A percentile compares a stretch with the other conserved stretches of the same genome.
Conservation (phyloP, 768 basidiomycete species). For the Auriscalpium microsporum region DNA sequence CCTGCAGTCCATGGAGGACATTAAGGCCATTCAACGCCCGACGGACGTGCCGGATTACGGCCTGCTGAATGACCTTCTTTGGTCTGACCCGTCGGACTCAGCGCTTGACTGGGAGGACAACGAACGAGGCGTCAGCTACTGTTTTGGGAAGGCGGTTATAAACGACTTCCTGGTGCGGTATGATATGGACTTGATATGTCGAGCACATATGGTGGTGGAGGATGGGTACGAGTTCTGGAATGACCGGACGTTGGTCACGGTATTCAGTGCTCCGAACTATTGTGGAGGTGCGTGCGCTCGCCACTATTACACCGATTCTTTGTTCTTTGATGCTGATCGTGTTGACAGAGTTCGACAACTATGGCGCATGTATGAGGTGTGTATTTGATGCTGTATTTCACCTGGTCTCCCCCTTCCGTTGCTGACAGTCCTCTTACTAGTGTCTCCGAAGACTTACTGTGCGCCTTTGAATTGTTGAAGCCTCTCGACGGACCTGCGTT, state of each 20-base stretch:
- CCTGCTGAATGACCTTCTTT: constrained; percentile 90
- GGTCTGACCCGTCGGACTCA: constrained; percentile 98
- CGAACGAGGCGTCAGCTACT: constrained; percentile 97
- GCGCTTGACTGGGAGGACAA: constrained; percentile 99
- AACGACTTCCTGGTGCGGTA: constrained; percentile 91
- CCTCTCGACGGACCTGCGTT: constrained; percentile 90
- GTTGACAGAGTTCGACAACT: constrained; percentile 81
- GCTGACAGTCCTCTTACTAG: constrained; percentile 27
- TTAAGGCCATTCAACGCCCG: constrained; percentile 93
- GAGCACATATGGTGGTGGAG: constrained; percentile 99
- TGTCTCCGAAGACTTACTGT: constrained; percentile 94
- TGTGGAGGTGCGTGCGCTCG: constrained; percentile 71
- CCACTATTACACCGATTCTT: constrained; percentile 1
- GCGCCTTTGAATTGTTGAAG: constrained; percentile 95
- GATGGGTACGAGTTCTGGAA: constrained; percentile 99
- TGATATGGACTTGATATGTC: constrained; percentile 99
- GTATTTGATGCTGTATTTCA: constrained; percentile 1
- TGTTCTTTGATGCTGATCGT: constrained; percentile 13
- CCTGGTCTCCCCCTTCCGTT: too few relatives aligned
- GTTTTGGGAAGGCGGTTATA: constrained; percentile 96
- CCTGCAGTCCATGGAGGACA: constrained; percentile 94
- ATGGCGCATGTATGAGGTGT: constrained; percentile 91
- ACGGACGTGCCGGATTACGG: constrained; percentile 99
- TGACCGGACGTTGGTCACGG: constrained; percentile 94
- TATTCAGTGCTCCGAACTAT: constrained; percentile 97